A percentile compares a stretch with the other conserved stretches of the same genome.
These are phyloP conservation scores for Camillea tinctor DNA, from an alignment of 2,329 filamentous ascomycete species.

Conservation along the genomic window DNA sequence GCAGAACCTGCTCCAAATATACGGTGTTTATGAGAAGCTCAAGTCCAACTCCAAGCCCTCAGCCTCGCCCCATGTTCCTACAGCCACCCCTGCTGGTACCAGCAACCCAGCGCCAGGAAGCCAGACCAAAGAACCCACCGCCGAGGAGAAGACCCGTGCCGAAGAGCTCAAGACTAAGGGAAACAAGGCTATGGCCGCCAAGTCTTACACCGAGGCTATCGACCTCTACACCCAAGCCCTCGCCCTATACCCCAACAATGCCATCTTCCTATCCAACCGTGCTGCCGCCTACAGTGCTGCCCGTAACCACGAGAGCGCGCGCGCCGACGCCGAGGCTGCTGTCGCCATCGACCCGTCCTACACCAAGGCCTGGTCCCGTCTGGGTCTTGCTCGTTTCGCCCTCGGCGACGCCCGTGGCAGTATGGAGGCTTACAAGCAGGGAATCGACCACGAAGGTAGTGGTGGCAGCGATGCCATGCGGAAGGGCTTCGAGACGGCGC, in stretches of 20 bases:
- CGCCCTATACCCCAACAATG: constrained; percentile 76
- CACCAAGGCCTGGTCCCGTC: constrained; percentile 94
- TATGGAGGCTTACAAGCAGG: constrained; percentile 91
- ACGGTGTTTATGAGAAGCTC: constrained; percentile 93
- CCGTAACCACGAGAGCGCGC: constrained; percentile 80
- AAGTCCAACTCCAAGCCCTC: constrained; percentile 54
- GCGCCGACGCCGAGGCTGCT: constrained; percentile 85
- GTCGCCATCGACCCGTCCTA: constrained; percentile 86
- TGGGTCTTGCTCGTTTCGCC: constrained; percentile 88
- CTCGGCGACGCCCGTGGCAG: constrained; percentile 86
- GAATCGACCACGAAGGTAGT: constrained; percentile 90
- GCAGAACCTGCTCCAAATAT: constrained; percentile 88
- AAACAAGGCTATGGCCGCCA: constrained; percentile 92
- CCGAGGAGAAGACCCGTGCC: constrained; percentile 73
- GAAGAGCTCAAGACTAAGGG: constrained; percentile 87
- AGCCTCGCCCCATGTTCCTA: constrained; percentile 38
- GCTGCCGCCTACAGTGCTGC: constrained; percentile 88
- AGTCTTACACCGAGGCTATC: constrained; percentile 83
- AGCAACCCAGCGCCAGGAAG: constrained; percentile 14
- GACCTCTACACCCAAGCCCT: constrained; percentile 87
- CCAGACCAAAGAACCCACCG: constrained; percentile 36
- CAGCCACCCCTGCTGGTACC: constrained; percentile 40
- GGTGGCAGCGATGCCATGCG: constrained; percentile 97
- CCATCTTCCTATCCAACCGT: constrained; percentile 96
- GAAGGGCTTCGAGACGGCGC: constrained; percentile 93